Evolutionary conservation across 2,329 filamentous ascomycete species (phyloP).

Genomic region (Fusarium globosum): DNA sequence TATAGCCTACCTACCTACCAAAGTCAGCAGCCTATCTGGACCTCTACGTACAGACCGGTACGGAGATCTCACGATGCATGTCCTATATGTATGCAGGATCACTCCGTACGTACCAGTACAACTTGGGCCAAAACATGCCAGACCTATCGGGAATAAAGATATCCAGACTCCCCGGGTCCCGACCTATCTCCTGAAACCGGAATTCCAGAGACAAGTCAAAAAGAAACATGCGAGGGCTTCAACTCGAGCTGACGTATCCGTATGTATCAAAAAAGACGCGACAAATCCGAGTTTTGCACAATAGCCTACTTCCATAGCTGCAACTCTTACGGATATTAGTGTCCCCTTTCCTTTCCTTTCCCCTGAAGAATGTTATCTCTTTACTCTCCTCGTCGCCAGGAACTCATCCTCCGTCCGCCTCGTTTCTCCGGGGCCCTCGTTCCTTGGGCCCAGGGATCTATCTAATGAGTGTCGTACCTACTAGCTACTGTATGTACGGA

Average conservation of each 20-base stretch:
- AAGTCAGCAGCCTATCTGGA: too few relatives aligned
- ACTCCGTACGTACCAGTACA: too few relatives aligned
- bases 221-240: conserved; percentile 10
- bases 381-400: neutral
- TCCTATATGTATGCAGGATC: neutral
- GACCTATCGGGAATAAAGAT: neutral
- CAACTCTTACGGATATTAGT: neutral
- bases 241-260: neutral
- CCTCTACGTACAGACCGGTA: conserved; percentile 29
- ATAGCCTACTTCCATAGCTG: neutral
- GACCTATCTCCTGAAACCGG: neutral
- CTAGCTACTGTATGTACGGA: neutral
- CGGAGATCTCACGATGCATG: conserved; percentile 12
- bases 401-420: neutral
- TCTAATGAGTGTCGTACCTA: neutral
- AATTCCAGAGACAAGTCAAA: neutral
- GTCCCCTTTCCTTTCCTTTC: neutral
- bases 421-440: neutral
- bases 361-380: neutral
- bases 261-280: conserved; percentile 3
- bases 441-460: neutral
- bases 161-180: neutral
- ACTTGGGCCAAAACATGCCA: conserved; percentile 3
- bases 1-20: too few relatives aligned
- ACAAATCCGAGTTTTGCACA: neutral